phyloP scores from a whole-genome alignment of 2,329 filamentous ascomycete genomes.

The Macrophomina pseudophaseolina region DNA sequence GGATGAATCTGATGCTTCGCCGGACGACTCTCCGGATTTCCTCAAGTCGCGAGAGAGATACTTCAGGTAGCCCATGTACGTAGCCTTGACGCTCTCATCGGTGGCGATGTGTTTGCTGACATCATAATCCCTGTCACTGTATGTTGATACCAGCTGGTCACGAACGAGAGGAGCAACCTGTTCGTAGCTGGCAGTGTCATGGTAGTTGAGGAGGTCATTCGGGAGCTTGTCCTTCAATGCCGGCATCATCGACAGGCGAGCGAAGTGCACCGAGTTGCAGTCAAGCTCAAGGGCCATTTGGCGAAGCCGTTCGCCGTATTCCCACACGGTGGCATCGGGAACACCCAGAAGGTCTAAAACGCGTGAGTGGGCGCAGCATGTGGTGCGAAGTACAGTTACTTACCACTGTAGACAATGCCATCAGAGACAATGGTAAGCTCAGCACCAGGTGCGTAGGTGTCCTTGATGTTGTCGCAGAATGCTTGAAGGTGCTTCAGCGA shows the following conservation, averaged over 20 bases:
- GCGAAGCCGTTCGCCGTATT: conserved; percentile 46
- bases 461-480: conserved; percentile 47
- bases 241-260: conserved; percentile 36
- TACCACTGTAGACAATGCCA: conserved; percentile 50
- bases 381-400: neutral
- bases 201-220: conserved; percentile 40
- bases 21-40: conserved; percentile 15
- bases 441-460: conserved; percentile 48
- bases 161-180: conserved; percentile 34
- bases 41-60: conserved; percentile 35
- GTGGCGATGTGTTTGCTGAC: conserved; percentile 39
- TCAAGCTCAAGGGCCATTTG: conserved; percentile 42
- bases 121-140: conserved; percentile 36
- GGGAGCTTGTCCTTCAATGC: conserved; percentile 15
- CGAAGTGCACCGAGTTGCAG: conserved; percentile 42
- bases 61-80: conserved; percentile 37
- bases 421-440: conserved; percentile 51
- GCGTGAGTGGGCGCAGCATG: neutral
- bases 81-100: conserved; percentile 30
- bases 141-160: conserved; percentile 33
- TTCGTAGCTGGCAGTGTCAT: conserved; percentile 30
- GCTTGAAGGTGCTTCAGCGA: conserved; percentile 48
- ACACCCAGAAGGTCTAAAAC: conserved; percentile 47
- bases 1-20: conserved; percentile 18
- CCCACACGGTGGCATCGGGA: conserved; percentile 49